Conservation (phyloP, 805 yeast genomes). For the Sungouiozyma ichnusensis region DNA sequence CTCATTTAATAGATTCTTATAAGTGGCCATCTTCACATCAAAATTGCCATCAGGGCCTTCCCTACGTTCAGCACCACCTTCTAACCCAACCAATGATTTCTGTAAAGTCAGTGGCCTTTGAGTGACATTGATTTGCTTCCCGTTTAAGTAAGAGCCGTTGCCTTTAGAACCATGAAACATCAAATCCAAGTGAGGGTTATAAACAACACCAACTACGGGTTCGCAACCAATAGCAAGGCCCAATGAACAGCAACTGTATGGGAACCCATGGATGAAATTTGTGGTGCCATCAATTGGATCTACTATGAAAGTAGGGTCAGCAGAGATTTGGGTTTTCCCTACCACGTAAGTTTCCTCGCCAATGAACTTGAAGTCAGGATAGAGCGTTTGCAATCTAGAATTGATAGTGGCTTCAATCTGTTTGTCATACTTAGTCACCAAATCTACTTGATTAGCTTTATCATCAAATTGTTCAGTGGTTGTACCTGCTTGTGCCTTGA, state of each 20-base stretch:
- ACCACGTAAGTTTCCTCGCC: conserved; percentile 52
- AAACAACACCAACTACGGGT: conserved; percentile 57
- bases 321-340: conserved; percentile 37
- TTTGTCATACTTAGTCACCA: conserved; percentile 52
- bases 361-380: conserved; percentile 43
- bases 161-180: conserved; percentile 47
- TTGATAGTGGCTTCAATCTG: conserved; percentile 37
- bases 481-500: conserved; percentile 19
- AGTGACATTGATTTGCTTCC: conserved; percentile 25
- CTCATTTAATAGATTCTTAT: conserved; percentile 35
- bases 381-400: conserved; percentile 28
- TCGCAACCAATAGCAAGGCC: conserved; percentile 40
- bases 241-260: conserved; percentile 50
- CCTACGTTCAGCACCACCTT: conserved; percentile 50
- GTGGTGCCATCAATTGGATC: conserved; percentile 63
- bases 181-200: conserved; percentile 46
- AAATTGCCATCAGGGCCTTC: conserved; percentile 45
- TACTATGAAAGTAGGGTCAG: conserved; percentile 51
- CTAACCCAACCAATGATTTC: conserved; percentile 45
- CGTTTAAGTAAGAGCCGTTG: conserved; percentile 45
- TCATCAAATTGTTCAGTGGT: conserved; percentile 36
- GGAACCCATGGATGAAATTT: conserved; percentile 52
- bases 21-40: conserved; percentile 39
- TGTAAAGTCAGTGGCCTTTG: conserved; percentile 35
- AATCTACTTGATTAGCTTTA: conserved; percentile 50